Conservation (phyloP, 371 early-diverging fungal genomes). For the Blakeslea trispora region DNA sequence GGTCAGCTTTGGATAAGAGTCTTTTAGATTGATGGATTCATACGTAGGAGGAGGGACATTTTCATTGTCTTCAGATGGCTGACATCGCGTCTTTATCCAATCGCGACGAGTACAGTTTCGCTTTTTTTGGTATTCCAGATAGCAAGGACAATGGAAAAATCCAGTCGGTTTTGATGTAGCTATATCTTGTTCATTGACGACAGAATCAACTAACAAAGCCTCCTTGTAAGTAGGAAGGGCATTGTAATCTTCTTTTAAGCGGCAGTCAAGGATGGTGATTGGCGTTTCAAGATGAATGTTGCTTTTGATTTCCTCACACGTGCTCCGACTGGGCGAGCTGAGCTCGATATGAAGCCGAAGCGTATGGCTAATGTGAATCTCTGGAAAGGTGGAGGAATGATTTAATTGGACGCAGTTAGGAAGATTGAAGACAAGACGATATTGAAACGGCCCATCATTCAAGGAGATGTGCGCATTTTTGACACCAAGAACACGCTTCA, state of each 20-base stretch:
- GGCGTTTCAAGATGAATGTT: conserved; percentile 31
- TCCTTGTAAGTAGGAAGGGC: conserved; percentile 36
- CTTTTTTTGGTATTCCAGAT: conserved; percentile 32
- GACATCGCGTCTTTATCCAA: conserved; percentile 23
- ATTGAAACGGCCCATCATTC: conserved; percentile 24
- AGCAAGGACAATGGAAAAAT: conserved; percentile 33
- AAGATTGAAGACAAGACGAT: conserved; percentile 27
- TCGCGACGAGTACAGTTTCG: conserved; percentile 17
- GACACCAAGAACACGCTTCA: conserved; percentile 23
- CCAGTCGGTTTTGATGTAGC: conserved; percentile 9
- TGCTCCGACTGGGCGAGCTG: background rate
- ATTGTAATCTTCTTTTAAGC: conserved; percentile 37
- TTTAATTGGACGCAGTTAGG: conserved; percentile 35
- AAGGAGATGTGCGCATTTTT: conserved; percentile 38
- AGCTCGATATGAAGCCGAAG: conserved; percentile 33
- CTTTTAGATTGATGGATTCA: conserved; percentile 3
- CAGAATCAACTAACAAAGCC: conserved; percentile 16
- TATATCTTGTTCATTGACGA: conserved; percentile 10
- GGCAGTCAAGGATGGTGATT: conserved; percentile 38
- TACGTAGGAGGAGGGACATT: conserved; percentile 11
- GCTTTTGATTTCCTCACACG: background rate
- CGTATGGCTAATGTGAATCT: conserved; percentile 30
- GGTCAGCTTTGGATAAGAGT: background rate
- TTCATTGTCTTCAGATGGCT: background rate
- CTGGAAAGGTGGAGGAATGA: conserved; percentile 32